Conservation (phyloP, 2,329 filamentous ascomycete genomes). For the Fusarium begoniae region DNA sequence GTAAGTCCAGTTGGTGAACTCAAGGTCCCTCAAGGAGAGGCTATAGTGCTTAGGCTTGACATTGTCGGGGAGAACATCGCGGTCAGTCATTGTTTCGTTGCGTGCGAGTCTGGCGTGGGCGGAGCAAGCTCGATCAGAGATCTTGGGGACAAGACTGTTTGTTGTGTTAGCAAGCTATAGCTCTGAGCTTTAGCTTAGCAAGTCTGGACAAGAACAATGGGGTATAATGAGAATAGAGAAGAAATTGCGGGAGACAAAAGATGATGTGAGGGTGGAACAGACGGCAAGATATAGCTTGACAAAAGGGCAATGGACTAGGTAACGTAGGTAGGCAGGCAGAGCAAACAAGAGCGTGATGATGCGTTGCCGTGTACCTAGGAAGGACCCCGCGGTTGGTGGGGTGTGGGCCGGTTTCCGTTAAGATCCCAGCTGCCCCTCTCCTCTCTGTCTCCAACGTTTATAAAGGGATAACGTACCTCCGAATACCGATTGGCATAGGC, state of each 20-base stretch:
- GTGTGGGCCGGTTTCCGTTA: conserved; percentile 8
- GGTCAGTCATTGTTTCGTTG: conserved; percentile 61
- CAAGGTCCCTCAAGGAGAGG: conserved; percentile 81
- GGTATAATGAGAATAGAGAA: conserved; percentile 2
- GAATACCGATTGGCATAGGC: conserved; percentile 33
- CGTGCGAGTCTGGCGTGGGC: conserved; percentile 48
- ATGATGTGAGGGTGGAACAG: background rate
- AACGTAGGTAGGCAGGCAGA: background rate
- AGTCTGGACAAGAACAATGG: conserved; percentile 6
- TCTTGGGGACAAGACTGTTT: conserved; percentile 40
- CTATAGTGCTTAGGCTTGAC: conserved; percentile 88
- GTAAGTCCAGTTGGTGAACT: conserved; percentile 80
- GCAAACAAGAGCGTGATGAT: conserved; percentile 33
- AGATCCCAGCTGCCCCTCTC: background rate
- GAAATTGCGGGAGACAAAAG: background rate
- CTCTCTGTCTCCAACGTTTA: background rate
- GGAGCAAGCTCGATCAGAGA: conserved; percentile 47
- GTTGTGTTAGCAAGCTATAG: conserved; percentile 35
- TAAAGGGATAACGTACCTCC: conserved; percentile 39
- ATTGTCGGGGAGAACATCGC: conserved; percentile 68
- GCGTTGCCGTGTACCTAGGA: background rate
- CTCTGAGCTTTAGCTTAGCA: conserved; percentile 30
- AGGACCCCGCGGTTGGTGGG: conserved; percentile 32
- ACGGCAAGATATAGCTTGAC: conserved; percentile 1
- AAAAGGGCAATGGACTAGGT: conserved; percentile 15